phyloP scores from a whole-genome alignment of 1,284 basidiomycete species.

The Cryptococcus maquisensis region DNA sequence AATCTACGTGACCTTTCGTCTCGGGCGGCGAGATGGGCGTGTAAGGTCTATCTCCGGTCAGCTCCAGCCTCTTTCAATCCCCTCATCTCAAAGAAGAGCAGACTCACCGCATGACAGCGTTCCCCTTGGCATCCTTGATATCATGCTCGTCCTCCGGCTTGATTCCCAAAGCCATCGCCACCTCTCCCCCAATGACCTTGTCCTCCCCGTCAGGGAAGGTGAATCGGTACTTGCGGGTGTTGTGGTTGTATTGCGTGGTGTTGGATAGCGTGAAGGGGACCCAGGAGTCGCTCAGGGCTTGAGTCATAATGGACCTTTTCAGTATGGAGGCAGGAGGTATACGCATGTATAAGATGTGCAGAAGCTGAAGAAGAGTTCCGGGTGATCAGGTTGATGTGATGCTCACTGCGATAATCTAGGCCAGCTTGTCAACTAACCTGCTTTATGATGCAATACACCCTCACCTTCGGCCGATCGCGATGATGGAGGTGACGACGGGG shows the following conservation, averaged over 20 bases:
- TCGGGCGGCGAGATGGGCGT: slow-evolving; percentile 75
- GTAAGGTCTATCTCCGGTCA: slow-evolving; percentile 56
- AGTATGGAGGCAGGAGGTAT: too few species aligned
- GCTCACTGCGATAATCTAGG: too few species aligned
- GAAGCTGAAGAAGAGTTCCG: too few species aligned
- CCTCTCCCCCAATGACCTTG: slow-evolving; percentile 61
- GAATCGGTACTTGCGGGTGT: slow-evolving; percentile 78
- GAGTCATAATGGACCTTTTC: too few species aligned
- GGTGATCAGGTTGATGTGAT: too few species aligned
- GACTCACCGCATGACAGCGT: slow-evolving; percentile 70
- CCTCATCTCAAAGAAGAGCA: slow-evolving; percentile 5
- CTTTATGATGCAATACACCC: too few species aligned
- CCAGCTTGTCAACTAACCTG: too few species aligned
- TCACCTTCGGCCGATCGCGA: too few species aligned
- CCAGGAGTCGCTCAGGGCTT: slow-evolving; percentile 37
- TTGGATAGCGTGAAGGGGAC: slow-evolving; percentile 67
- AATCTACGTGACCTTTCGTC: slow-evolving; percentile 65
- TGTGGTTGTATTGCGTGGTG: slow-evolving; percentile 87
- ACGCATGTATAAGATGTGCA: too few species aligned
- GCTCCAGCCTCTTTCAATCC: too few species aligned
- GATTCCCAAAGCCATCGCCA: slow-evolving; percentile 56
- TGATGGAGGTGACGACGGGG: too few species aligned
- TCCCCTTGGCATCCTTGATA: slow-evolving; percentile 68
- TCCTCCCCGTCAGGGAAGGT: slow-evolving; percentile 64
- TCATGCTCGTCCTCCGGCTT: slow-evolving; percentile 50